phyloP scores from a whole-genome alignment of 768 basidiomycete genomes.

The Dentipellis fragilis region DNA sequence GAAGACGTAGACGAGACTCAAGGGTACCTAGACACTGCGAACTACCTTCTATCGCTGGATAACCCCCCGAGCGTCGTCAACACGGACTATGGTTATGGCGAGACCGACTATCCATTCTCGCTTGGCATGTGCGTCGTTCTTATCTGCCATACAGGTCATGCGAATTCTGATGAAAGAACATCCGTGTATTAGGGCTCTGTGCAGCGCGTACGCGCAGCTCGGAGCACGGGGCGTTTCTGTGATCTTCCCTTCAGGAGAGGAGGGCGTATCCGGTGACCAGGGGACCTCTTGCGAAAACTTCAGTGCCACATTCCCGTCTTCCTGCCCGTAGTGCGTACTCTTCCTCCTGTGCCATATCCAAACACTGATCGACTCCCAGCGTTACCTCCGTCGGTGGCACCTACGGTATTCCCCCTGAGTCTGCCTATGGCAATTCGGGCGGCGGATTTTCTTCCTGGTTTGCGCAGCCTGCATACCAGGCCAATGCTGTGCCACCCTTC shows the following conservation, averaged over 20 bases:
- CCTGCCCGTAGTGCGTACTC: conserved; percentile 22
- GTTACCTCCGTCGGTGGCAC: not conserved
- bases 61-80: not conserved
- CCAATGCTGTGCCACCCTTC: conserved; percentile 1
- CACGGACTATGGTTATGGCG: not conserved
- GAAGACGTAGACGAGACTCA: conserved; percentile 16
- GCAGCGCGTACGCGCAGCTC: conserved; percentile 26
- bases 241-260: conserved; percentile 27
- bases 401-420: conserved; percentile 7
- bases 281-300: conserved; percentile 19
- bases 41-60: conserved; percentile 14
- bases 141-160: not conserved
- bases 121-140: not conserved
- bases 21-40: conserved; percentile 24
- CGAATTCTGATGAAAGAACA: no score
- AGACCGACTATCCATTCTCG: not conserved
- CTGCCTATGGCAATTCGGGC: conserved; percentile 4
- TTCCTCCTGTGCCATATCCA: not conserved
- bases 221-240: conserved; percentile 26
- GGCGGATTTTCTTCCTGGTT: conserved; percentile 15
- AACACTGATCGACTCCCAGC: not conserved
- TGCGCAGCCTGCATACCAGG: conserved; percentile 6
- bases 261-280: conserved; percentile 26
- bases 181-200: conserved; percentile 16
- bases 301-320: conserved; percentile 24